A percentile compares a stretch with the other conserved stretches of the same genome.
phyloP scores from a whole-genome alignment of 2,329 filamentous ascomycete genomes.

The Emericellopsis atlantica region DNA sequence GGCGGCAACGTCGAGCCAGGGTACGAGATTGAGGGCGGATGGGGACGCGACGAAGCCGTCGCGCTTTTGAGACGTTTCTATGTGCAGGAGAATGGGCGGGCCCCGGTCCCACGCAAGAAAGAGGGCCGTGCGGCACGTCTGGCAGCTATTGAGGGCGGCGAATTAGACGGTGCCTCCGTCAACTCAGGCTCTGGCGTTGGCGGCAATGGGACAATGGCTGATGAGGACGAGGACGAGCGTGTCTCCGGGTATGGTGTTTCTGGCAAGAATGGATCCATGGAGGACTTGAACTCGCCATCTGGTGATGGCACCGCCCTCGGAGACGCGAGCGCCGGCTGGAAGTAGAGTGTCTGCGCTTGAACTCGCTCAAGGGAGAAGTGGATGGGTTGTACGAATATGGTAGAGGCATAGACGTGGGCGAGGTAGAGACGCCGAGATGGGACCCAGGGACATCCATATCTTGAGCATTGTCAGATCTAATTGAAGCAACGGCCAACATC shows the following conservation, averaged over 20 bases:
- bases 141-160: slow-evolving; percentile 36
- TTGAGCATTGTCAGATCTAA: no score
- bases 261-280: neutral
- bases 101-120: slow-evolving; percentile 40
- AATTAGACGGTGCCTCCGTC: slow-evolving; percentile 7
- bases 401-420: no score
- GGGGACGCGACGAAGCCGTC: slow-evolving; percentile 86
- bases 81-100: slow-evolving; percentile 90
- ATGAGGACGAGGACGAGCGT: neutral
- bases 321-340: neutral
- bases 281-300: neutral
- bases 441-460: no score
- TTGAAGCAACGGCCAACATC: no score
- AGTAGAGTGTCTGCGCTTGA: no score
- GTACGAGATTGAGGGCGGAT: slow-evolving; percentile 74
- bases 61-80: slow-evolving; percentile 89
- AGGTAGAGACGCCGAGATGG: no score
- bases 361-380: no score
- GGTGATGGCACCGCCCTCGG: neutral
- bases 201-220: neutral
- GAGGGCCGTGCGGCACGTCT: slow-evolving; percentile 41
- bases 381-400: no score
- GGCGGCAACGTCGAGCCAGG: slow-evolving; percentile 64
- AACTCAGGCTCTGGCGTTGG: neutral
- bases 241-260: neutral